Conservation (phyloP, 2,329 filamentous ascomycete species). For the Fusarium foetens region DNA sequence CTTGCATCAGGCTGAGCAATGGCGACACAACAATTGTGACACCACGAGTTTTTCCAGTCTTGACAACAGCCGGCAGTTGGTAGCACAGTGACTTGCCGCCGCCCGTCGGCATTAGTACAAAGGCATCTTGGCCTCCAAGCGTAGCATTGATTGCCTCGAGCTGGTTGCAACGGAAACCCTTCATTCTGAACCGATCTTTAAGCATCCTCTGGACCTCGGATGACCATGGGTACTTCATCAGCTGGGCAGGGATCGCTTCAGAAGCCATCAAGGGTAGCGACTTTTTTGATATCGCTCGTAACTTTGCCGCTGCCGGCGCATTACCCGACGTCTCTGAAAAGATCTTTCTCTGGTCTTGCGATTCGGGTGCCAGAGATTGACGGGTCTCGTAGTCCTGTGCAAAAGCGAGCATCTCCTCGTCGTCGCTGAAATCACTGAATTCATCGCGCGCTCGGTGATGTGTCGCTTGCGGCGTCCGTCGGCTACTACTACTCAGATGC, state of each 20-base stretch:
- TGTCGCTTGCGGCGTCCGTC: conserved; percentile 29
- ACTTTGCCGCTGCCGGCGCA: conserved; percentile 45
- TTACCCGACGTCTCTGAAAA: conserved; percentile 64
- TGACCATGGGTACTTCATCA: conserved; percentile 83
- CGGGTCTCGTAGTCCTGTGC: conserved; percentile 61
- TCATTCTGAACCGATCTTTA: conserved; percentile 84
- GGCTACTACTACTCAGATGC: conserved; percentile 6
- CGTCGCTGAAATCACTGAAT: conserved; percentile 62
- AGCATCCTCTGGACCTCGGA: conserved; percentile 83
- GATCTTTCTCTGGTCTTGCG: conserved; percentile 48
- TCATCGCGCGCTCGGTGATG: conserved; percentile 46
- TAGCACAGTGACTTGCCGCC: conserved; percentile 98
- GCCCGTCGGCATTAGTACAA: conserved; percentile 97
- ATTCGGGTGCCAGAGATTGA: conserved; percentile 45
- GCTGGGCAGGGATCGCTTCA: conserved; percentile 57
- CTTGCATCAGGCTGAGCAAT: conserved; percentile 94
- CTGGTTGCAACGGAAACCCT: conserved; percentile 89
- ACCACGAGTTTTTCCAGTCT: conserved; percentile 81
- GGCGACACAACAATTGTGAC: conserved; percentile 97
- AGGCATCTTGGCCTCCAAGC: conserved; percentile 85
- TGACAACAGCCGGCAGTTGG: conserved; percentile 88
- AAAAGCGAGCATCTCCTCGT: conserved; percentile 63
- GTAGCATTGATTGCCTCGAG: conserved; percentile 97
- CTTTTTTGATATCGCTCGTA: conserved; percentile 49
- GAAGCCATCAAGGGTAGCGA: conserved; percentile 40